Conservation (phyloP, 177 flowering plant species). For the Tripterygium wilfordii region DNA sequence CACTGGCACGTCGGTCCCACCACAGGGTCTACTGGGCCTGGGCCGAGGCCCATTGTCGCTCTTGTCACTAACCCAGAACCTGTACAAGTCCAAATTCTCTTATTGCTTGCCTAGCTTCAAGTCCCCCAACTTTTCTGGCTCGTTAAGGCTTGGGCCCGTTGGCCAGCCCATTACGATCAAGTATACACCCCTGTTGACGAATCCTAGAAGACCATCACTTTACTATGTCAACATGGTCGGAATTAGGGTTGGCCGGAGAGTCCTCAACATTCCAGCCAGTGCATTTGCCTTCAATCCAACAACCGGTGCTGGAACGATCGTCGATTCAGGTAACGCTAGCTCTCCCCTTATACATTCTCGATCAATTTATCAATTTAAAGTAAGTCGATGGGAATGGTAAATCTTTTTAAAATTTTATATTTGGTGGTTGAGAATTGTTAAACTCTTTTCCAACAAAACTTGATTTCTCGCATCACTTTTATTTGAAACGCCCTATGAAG, state of each 20-base stretch:
- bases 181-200: conserved; percentile 59
- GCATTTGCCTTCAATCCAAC: conserved; percentile 66
- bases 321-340: conserved; percentile 72
- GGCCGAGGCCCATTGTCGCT: conserved; percentile 85
- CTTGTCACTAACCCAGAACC: conserved; percentile 48
- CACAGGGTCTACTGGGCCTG: conserved; percentile 79
- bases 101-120: conserved; percentile 82
- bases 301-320: conserved; percentile 82
- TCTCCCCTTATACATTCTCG: not conserved
- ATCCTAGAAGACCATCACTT: conserved; percentile 73
- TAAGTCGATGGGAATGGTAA: not conserved
- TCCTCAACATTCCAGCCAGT: conserved; percentile 49
- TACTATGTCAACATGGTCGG: conserved; percentile 67
- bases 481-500: no score
- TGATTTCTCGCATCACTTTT: not conserved
- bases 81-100: conserved; percentile 81
- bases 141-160: conserved; percentile 64
- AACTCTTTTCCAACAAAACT: not conserved
- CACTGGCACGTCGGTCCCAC: conserved; percentile 56
- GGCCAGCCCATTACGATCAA: conserved; percentile 68
- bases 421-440: no score
- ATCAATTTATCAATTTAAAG: not conserved
- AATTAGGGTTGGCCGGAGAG: conserved; percentile 53
- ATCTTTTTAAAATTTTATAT: not conserved
- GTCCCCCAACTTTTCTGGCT: conserved; percentile 68